Evolutionary conservation across 2,329 filamentous ascomycete species (phyloP).

Genomic region (Neofusicoccum umdonicola): DNA sequence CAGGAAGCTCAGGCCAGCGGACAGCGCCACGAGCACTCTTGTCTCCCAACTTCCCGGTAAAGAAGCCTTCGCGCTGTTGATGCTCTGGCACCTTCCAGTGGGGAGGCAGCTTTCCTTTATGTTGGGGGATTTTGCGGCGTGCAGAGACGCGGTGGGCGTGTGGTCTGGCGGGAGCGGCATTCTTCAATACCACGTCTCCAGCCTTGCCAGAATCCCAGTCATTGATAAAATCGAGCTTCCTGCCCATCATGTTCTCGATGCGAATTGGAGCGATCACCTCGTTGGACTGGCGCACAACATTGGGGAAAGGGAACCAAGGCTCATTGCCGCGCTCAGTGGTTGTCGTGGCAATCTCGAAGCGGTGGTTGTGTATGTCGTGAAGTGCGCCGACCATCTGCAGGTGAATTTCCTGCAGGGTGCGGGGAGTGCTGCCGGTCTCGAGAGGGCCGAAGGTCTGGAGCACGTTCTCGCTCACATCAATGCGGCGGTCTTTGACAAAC

Average conservation of each 20-base stretch:
- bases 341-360: neutral
- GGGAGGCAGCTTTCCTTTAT: neutral
- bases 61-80: neutral
- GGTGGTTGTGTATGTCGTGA: neutral
- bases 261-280: neutral
- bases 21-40: neutral
- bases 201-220: conserved; percentile 2
- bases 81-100: neutral
- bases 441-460: neutral
- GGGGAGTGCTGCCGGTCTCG: neutral
- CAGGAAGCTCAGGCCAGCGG: neutral
- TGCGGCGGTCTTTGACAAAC: neutral
- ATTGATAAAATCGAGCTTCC: neutral
- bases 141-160: neutral
- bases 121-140: neutral
- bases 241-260: neutral
- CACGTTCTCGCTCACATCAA: conserved; percentile 3
- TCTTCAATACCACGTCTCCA: neutral
- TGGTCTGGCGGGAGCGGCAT: neutral
- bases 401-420: conserved; percentile 3
- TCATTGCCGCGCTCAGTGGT: neutral
- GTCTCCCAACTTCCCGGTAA: neutral
- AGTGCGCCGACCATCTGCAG: neutral
- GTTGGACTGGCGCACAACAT: conserved; percentile 4
- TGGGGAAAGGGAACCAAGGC: conserved; percentile 13